A percentile compares a stretch with the other conserved stretches of the same genome.
phyloP scores from a whole-genome alignment of 78 protist species.

The Cavenderia fasciculata region DNA sequence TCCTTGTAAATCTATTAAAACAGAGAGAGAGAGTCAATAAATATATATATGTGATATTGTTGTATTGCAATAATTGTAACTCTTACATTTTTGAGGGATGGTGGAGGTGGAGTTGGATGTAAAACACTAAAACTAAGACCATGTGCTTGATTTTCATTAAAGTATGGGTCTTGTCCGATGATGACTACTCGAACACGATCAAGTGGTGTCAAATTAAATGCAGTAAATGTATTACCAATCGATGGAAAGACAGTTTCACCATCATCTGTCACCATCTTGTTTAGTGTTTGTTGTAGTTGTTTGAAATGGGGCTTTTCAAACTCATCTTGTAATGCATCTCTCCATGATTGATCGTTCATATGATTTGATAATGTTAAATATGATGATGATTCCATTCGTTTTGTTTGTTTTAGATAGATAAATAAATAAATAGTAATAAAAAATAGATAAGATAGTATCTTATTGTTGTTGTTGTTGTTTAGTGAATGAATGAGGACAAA shows the following conservation, averaged over 20 bases:
- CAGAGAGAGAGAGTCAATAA: too few relatives aligned
- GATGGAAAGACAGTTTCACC: slow-evolving; percentile 75
- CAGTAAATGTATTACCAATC: slow-evolving; percentile 50
- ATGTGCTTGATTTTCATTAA: slow-evolving; percentile 82
- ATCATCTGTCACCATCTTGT: not conserved
- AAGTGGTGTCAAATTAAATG: slow-evolving; percentile 75
- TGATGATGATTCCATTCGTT: too few relatives aligned
- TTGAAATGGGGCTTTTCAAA: slow-evolving; percentile 39
- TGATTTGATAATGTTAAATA: too few relatives aligned
- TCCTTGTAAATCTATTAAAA: slow-evolving; percentile 90
- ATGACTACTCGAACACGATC: slow-evolving; percentile 81
- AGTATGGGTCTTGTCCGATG: slow-evolving; percentile 92
- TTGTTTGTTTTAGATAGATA: too few relatives aligned
- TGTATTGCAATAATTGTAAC: too few relatives aligned
- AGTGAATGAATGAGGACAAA: too few relatives aligned
- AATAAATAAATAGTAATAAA: too few relatives aligned
- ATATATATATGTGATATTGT: too few relatives aligned
- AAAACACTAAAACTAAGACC: slow-evolving; percentile 86
- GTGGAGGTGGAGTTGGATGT: slow-evolving; percentile 77
- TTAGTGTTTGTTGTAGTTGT: slow-evolving; percentile 2
- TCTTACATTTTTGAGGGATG: slow-evolving; percentile 55
- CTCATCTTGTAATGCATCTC: too few relatives aligned
- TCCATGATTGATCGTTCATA: too few relatives aligned
- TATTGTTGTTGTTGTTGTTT: too few relatives aligned
- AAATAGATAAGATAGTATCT: too few relatives aligned